Base-by-base conservation (phyloP, 192 early-diverging fungal species). In the Backusella sp. region DNA sequence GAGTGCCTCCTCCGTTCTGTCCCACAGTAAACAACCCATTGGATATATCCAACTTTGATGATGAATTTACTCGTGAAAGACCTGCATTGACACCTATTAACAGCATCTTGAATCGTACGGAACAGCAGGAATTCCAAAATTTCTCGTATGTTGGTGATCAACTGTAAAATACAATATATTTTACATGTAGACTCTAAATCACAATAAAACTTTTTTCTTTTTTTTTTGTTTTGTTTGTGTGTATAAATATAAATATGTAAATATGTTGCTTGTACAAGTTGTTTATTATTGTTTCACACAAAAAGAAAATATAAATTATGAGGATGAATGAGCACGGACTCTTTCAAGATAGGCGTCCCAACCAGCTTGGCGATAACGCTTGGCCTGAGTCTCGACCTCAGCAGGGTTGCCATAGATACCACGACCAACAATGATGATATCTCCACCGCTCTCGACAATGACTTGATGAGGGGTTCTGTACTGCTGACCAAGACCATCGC, bases 31-130 rank as follows among this genome's bases (percentile, higher is more conserved):
- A 41, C 30, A 89, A 88, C 70, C 77, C 44, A 79, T 90, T 93
- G 17, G 98, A 99, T 78, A 92, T 94, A 14, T 98, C 96, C 42
- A 99, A 99, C 91, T 99, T 99, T 92, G 98, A 99, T 78, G 90
- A 92, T 21, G 97, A 99, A 86, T 99, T 99, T 77, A 99, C 98
- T n/a, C 86, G 88, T 44, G 97, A 99, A 87, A 84, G 88, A 68
- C 97, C 98, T 1, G 94, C 95, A 0, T 79, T 99, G 69, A 99
- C 98, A 19, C 98, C 97, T 0, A 93, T 95, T 59, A 91, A 96
- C 70, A 93, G 92, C 53, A 89, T 94, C 34, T 84, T 99, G 53
- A 91, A 89, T 4, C 82, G 84, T 17, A 86, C 88, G 6, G 94
- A 98, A 80, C 98, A 99, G 84, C 92, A 96, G 80, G 96, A 99